Conservation (phyloP, 2,329 filamentous ascomycete species). For the Claviceps pusilla region DNA sequence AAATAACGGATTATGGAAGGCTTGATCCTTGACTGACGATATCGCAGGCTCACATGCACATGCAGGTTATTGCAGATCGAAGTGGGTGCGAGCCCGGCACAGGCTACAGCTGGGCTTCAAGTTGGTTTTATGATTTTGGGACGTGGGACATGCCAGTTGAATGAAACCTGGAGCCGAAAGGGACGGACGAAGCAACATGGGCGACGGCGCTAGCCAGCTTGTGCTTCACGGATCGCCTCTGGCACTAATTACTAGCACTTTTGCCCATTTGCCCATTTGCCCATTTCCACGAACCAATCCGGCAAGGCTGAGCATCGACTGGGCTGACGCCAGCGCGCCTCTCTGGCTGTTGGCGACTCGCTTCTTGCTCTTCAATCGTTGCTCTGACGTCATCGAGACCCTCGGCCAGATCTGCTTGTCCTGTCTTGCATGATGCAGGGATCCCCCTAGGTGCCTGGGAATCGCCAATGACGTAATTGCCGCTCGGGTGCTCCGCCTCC, state of each 20-base stretch:
- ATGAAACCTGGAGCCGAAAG: neutral
- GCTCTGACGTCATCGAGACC: conserved; percentile 12
- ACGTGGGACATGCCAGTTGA: neutral
- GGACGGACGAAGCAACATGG: neutral
- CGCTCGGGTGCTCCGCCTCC: neutral
- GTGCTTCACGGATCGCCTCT: conserved; percentile 1
- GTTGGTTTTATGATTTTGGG: conserved; percentile 3
- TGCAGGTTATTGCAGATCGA: neutral
- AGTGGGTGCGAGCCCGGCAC: neutral
- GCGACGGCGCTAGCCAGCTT: conserved; percentile 1
- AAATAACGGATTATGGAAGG: too few relatives aligned
- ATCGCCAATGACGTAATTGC: neutral
- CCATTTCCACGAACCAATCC: neutral
- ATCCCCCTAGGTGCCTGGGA: neutral
- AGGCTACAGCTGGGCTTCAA: neutral
- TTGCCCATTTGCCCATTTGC: neutral
- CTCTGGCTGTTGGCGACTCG: neutral
- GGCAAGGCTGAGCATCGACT: neutral
- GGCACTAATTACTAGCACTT: neutral
- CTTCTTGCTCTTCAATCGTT: neutral
- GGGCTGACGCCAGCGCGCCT: neutral
- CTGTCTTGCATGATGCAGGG: neutral
- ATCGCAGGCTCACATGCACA: neutral
- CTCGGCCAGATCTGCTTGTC: conserved; percentile 5
- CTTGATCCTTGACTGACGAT: neutral